A percentile compares a stretch with the other conserved stretches of the same genome.
Evolutionary conservation across 192 early-diverging fungal genomes (phyloP).

Genomic region (Mortierella antarctica): DNA sequence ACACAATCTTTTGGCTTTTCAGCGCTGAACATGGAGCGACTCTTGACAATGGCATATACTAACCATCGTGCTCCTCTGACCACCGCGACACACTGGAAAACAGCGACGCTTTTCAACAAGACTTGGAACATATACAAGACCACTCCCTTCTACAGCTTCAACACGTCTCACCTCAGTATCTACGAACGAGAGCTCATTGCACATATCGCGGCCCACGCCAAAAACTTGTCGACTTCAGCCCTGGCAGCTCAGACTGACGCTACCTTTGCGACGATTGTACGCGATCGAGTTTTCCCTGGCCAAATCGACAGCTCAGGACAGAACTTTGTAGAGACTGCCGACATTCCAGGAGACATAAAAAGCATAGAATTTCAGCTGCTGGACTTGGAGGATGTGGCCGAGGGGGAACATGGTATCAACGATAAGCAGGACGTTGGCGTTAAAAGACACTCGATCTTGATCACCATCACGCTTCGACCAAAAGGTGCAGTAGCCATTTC

Average conservation of each 20-base stretch:
- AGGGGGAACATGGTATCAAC: background rate
- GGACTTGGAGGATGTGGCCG: slow-evolving; percentile 1
- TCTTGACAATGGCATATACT: background rate
- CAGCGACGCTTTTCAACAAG: slow-evolving; percentile 34
- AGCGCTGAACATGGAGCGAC: no score
- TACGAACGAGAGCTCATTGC: slow-evolving; percentile 38
- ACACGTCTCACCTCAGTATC: background rate
- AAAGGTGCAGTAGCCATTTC: slow-evolving; percentile 20
- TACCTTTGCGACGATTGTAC: background rate
- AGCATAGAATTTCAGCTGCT: slow-evolving; percentile 14
- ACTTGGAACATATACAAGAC: slow-evolving; percentile 46
- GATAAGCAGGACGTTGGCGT: background rate
- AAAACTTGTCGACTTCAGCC: slow-evolving; percentile 16
- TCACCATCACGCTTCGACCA: slow-evolving; percentile 34
- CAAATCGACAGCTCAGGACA: slow-evolving; percentile 34
- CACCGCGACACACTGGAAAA: background rate
- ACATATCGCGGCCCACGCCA: slow-evolving; percentile 37
- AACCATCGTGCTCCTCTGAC: background rate
- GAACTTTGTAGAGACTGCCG: slow-evolving; percentile 23
- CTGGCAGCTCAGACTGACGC: background rate
- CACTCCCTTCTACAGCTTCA: slow-evolving; percentile 34
- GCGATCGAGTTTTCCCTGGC: slow-evolving; percentile 16
- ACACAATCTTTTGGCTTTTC: no score
- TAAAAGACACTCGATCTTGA: slow-evolving; percentile 4
- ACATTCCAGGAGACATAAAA: slow-evolving; percentile 37